phyloP scores from a whole-genome alignment of 2,329 filamentous ascomycete species.

The Coniochaeta ligniaria region DNA sequence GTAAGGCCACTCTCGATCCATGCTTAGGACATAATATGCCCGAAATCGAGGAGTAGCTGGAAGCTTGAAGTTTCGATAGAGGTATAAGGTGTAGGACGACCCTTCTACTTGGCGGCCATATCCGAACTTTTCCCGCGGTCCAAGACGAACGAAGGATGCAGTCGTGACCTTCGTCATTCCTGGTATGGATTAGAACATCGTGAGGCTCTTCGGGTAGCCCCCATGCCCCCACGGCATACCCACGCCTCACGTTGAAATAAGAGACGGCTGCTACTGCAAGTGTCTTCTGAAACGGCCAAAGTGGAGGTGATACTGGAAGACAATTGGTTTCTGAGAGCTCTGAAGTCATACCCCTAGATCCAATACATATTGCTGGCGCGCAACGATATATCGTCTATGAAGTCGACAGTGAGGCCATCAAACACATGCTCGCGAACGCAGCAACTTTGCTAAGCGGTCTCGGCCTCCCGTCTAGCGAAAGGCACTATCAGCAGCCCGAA shows the following conservation, averaged over 20 bases:
- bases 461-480: background rate
- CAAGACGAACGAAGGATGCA: background rate
- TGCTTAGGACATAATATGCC: too few species aligned
- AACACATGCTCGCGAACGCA: background rate
- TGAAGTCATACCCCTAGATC: background rate
- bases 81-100: background rate
- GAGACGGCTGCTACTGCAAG: slow-evolving; percentile 2
- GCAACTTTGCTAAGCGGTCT: background rate
- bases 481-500: background rate
- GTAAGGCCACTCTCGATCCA: too few species aligned
- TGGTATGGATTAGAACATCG: background rate
- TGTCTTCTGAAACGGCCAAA: background rate
- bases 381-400: background rate
- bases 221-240: background rate
- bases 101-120: background rate
- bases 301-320: background rate
- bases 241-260: slow-evolving; percentile 1
- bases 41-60: too few species aligned
- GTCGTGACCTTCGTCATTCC: background rate
- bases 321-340: background rate
- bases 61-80: background rate
- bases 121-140: background rate
- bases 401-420: background rate
- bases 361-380: background rate
- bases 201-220: slow-evolving; percentile 3